These are phyloP conservation scores for Aspergillus vadensis DNA, from an alignment of 2,329 filamentous ascomycete species.

Conservation along the genomic window DNA sequence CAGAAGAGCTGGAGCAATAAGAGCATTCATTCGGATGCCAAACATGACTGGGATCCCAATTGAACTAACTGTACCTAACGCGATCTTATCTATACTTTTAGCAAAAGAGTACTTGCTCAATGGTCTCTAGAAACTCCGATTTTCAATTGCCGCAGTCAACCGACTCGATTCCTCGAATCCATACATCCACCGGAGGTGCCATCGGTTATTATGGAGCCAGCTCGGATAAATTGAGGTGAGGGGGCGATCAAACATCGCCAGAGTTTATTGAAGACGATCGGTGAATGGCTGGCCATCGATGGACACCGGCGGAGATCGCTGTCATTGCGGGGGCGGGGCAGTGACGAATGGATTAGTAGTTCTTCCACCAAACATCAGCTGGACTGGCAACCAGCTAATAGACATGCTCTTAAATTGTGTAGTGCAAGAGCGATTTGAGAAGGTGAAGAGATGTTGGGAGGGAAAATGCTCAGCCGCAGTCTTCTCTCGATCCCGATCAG, in stretches of 20 bases:
- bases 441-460: neutral
- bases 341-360: neutral
- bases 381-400: neutral
- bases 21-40: neutral
- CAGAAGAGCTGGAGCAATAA: neutral
- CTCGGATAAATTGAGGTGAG: conserved; percentile 5
- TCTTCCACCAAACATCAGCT: conserved; percentile 8
- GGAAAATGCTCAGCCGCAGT: neutral
- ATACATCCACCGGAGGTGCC: neutral
- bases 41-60: neutral
- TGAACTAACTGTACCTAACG: neutral
- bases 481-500: neutral
- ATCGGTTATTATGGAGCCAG: conserved; percentile 5
- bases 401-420: no score
- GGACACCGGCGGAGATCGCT: conserved; percentile 4
- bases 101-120: neutral
- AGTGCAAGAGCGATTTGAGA: neutral
- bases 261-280: neutral
- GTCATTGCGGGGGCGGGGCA: neutral
- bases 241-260: neutral
- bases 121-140: neutral
- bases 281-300: neutral
- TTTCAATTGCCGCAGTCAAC: neutral
- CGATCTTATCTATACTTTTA: neutral
- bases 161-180: neutral